Evolutionary conservation across 768 basidiomycete species (phyloP), one percentile per base, ranked within the genome.

Genomic region (Nevesoporus exiguus): DNA sequence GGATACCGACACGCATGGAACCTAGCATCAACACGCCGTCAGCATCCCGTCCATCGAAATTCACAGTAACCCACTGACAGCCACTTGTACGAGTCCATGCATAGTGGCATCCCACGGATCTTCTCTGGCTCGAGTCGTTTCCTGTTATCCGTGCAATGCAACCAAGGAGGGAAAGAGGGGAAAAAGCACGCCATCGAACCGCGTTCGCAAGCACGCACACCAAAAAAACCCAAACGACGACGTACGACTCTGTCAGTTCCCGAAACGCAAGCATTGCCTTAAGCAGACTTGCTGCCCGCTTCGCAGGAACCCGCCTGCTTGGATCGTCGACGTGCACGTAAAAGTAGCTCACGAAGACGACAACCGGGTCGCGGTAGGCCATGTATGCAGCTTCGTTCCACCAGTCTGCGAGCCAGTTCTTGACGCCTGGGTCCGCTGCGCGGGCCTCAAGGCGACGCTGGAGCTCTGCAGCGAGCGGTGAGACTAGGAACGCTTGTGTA

Each of bases 1-100:
- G 97, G 97, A 69, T 93, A 87, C 21, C 97, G 85, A n/a, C 81
- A 84, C 1, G 95, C 78, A 71, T 98, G 97, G 82, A 99, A 99
- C 24, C 88, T 90, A 58, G 37, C 52, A 25, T 7, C 25, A 27
- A 25, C 34, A 11, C n/a, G n/a, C 8, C 29, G 31, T 64, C 51
- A 64, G 41, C 53, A 15, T 1, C 29, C 39, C 42, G 14, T 25
- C 3, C 17, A 17, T 10, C 46, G 9, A 46, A 7, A 43, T 3
- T 2, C 27, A 14, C 24, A 8, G 2, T 21, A 27, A 6, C 34
- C 2, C 15, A 59, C 85, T 71, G 61, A 87, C 78, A 98, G 78
- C 87, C 93, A 96, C 69, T 93, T 86, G 80, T 96, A 97, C n/a
- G 92, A 92, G 0, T 76, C 77, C 92, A 96, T 97, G 71, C 88